Evolutionary conservation across 2,329 filamentous ascomycete species (phyloP).

Genomic region (Penicillium decumbens): DNA sequence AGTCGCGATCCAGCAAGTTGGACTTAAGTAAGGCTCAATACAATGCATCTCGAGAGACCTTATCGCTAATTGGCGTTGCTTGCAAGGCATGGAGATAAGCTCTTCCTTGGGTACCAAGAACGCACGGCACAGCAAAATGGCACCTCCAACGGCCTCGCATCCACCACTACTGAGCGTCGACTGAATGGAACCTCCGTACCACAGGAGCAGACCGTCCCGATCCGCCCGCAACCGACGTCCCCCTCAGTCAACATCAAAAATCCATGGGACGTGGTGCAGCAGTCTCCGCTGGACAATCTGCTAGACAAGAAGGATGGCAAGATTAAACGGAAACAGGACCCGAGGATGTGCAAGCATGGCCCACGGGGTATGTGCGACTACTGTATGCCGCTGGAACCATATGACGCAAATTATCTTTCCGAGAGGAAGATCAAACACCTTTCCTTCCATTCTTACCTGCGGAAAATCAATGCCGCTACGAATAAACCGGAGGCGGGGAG

Average conservation of each 20-base stretch:
- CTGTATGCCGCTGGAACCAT: slow-evolving; percentile 95
- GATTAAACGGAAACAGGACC: slow-evolving; percentile 68
- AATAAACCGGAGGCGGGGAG: slow-evolving; percentile 92
- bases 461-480: slow-evolving; percentile 92
- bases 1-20: slow-evolving; percentile 54
- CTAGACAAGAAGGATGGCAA: slow-evolving; percentile 88
- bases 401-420: slow-evolving; percentile 77
- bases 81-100: slow-evolving; percentile 76
- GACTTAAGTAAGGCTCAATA: slow-evolving; percentile 47
- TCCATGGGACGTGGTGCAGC: slow-evolving; percentile 86
- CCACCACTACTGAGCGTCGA: slow-evolving; percentile 28
- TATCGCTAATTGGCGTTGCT: slow-evolving; percentile 19
- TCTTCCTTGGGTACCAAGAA: slow-evolving; percentile 78
- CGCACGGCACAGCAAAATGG: slow-evolving; percentile 51
- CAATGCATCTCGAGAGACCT: neutral
- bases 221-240: slow-evolving; percentile 56
- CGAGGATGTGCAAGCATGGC: slow-evolving; percentile 90
- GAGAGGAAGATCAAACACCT: slow-evolving; percentile 99
- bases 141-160: slow-evolving; percentile 23
- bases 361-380: slow-evolving; percentile 99
- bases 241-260: slow-evolving; percentile 67
- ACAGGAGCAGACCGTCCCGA: slow-evolving; percentile 56
- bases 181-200: slow-evolving; percentile 37
- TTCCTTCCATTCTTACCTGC: slow-evolving; percentile 89
- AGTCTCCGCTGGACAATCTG: slow-evolving; percentile 79